Conservation (phyloP, 768 basidiomycete species). For the Coprinellus micaceus region DNA sequence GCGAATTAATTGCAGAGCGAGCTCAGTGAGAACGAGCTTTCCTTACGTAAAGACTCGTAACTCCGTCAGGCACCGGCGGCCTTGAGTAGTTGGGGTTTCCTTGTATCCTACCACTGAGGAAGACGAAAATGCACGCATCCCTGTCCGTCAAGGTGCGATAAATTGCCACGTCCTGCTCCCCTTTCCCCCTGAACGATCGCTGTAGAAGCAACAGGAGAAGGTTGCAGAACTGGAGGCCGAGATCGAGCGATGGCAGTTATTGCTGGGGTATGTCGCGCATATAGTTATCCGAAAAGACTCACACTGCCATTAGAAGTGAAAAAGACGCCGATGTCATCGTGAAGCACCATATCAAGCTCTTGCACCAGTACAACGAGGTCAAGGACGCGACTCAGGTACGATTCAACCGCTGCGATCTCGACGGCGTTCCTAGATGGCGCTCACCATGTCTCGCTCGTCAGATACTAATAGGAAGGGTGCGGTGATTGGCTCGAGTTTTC, state of each 20-base stretch:
- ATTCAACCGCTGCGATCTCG: not conserved
- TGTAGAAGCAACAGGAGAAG: constrained; percentile 26
- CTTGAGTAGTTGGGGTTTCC: too few species aligned
- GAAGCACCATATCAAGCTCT: constrained; percentile 62
- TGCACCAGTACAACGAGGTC: constrained; percentile 77
- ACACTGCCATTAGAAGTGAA: constrained; percentile 15
- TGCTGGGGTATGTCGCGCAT: constrained; percentile 22
- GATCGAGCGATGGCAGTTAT: constrained; percentile 23
- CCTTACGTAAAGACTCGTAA: too few species aligned
- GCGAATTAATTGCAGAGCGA: too few species aligned
- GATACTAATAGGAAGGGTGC: constrained; percentile 77
- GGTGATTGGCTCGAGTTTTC: too few species aligned
- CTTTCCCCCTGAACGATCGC: too few species aligned
- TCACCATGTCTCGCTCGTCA: constrained; percentile 22
- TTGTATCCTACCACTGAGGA: too few species aligned
- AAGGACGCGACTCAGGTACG: constrained; percentile 79
- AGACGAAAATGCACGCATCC: constrained; percentile 8
- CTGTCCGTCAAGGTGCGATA: constrained; percentile 26
- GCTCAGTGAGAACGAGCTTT: too few species aligned
- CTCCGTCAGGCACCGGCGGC: too few species aligned
- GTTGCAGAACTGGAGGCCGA: constrained; percentile 23
- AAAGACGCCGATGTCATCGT: constrained; percentile 39
- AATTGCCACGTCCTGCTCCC: too few species aligned
- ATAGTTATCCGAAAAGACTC: too few species aligned
- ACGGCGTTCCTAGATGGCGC: not conserved